Conservation (phyloP, 768 basidiomycete genomes). For the Suillus americanus region DNA sequence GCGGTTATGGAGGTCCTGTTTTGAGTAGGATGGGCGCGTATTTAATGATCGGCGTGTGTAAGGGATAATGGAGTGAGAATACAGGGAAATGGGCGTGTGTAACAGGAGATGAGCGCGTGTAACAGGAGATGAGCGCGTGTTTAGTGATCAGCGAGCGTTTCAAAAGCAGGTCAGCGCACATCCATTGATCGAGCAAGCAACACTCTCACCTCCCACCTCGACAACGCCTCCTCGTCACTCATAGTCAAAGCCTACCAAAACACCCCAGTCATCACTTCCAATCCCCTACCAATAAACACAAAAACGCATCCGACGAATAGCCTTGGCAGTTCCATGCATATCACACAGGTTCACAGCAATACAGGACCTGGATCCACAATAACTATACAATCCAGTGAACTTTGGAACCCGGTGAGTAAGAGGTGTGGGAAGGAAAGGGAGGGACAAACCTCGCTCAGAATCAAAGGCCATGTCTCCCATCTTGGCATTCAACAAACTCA, state of each 20-base stretch:
- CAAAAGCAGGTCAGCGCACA: not conserved
- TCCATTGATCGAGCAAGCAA: not conserved
- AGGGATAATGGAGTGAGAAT: not conserved
- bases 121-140: not conserved
- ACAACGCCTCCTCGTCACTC: slow-evolving; percentile 66
- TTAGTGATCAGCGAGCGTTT: not conserved
- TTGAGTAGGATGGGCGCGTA: not conserved
- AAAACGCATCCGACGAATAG: slow-evolving; percentile 54
- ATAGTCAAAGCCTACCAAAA: slow-evolving; percentile 65
- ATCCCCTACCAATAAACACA: not conserved
- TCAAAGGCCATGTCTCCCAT: slow-evolving; percentile 64
- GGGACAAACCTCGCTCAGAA: slow-evolving; percentile 69
- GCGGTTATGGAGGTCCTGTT: slow-evolving; percentile 75
- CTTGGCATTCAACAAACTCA: slow-evolving; percentile 86
- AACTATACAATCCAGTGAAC: slow-evolving; percentile 87
- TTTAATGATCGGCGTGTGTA: not conserved
- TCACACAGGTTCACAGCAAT: slow-evolving; percentile 89
- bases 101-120: not conserved
- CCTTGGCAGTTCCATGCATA: slow-evolving; percentile 76
- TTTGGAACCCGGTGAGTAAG: slow-evolving; percentile 27
- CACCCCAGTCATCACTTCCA: not conserved
- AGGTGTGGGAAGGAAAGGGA: not conserved
- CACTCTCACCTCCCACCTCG: slow-evolving; percentile 65
- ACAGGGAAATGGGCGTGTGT: not conserved
- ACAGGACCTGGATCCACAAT: slow-evolving; percentile 83